Conservation (phyloP, 306 rosid species). For the Cicer pinnatifidum region DNA sequence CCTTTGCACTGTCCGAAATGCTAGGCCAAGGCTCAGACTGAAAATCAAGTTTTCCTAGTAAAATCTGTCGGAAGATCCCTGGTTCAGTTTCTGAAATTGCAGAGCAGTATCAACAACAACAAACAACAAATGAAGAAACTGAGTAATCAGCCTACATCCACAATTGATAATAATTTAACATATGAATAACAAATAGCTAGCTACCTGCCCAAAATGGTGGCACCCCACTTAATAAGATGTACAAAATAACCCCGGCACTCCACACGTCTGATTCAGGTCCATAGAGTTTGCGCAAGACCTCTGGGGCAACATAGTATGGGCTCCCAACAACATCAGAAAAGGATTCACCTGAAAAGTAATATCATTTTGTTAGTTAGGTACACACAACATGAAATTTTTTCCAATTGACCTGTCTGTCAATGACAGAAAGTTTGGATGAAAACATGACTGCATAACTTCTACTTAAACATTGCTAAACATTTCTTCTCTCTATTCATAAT, state of each 20-base stretch:
- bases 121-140: conserved; percentile 36
- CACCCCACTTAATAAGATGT: conserved; percentile 67
- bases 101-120: conserved; percentile 35
- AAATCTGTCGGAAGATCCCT: conserved; percentile 63
- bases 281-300: conserved; percentile 65
- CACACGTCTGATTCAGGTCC: conserved; percentile 71
- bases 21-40: conserved; percentile 70
- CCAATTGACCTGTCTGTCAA: background rate
- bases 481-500: conserved; percentile 38
- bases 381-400: conserved; percentile 15
- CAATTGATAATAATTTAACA: conserved; percentile 37
- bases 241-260: conserved; percentile 71
- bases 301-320: conserved; percentile 75
- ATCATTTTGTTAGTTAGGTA: conserved; percentile 37
- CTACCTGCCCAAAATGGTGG: conserved; percentile 82
- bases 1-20: conserved; percentile 68
- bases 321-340: conserved; percentile 70
- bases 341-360: conserved; percentile 56
- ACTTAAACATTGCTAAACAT: conserved; percentile 18
- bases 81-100: conserved; percentile 56
- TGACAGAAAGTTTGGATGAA: conserved; percentile 7
- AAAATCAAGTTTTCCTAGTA: conserved; percentile 59
- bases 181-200: conserved; percentile 27
- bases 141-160: conserved; percentile 14
- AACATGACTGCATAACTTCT: conserved; percentile 29